Base-by-base conservation (phyloP, 192 early-diverging fungal species). In the Podila epigama region DNA sequence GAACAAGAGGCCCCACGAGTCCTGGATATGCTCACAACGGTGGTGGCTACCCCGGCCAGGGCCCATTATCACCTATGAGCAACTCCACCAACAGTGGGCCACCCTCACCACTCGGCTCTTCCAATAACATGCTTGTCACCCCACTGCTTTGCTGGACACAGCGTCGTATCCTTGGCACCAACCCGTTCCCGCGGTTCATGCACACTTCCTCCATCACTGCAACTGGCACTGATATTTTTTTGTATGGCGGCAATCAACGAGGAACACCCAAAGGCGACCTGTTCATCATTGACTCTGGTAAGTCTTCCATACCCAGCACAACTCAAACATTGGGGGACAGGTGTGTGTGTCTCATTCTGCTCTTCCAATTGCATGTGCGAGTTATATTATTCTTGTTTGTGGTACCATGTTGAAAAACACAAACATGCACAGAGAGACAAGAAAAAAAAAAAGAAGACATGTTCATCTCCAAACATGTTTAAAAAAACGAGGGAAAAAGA, bases 261-360 rank as follows among this genome's bases (percentile, higher is more conserved):
- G 73, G 73, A 10, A 64, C 55, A 7, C 39, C 73, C 48, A 77
- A 77, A 11, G 66, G 66, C 4, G 73, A 77, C 39, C 55, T 77
- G 33, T 77, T 77, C 56, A 36, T 77, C 7, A 68, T 77, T 55
- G 73, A 77, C 55, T 77, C 73, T 58, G 32, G 73, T 77, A 77
- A 77, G 73, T 32, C 1, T 15, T 25, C 16, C 25, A 12, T 18
- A 27, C 13, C 7, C 16, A n/a, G n/a, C 36, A 16, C 18, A 31
- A 18, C 28, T 57, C 28, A 16, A 31, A n/a, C n/a, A n/a, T n/a
- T n/a, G n/a, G n/a, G n/a, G n/a, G n/a, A n/a, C n/a, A n/a, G n/a
- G n/a, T n/a, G n/a, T n/a, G n/a, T n/a, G n/a, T n/a, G n/a, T n/a
- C n/a, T n/a, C n/a, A n/a, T n/a, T n/a, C n/a, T n/a, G n/a, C n/a